Percentiles rank a stretch among this genome's conserved stretches.
phyloP scores from a whole-genome alignment of 768 basidiomycete genomes.

The Termitomyces bulborhizus region DNA sequence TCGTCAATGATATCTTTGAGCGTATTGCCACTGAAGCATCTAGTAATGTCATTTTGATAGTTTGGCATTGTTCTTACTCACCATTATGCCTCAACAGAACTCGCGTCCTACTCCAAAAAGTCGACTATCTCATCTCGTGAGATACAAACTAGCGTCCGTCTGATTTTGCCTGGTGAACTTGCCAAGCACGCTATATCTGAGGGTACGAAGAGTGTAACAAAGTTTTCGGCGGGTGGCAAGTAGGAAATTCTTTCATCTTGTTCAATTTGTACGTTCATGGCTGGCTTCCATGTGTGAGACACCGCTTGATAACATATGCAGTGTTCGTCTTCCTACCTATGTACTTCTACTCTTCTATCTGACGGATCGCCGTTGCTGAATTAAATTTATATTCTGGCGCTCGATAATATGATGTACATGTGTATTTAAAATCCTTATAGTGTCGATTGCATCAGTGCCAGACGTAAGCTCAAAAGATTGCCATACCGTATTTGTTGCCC shows the following conservation, averaged over 20 bases:
- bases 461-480: not conserved
- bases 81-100: conserved; percentile 33
- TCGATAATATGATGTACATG: not conserved
- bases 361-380: not conserved
- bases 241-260: conserved; percentile 13
- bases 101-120: conserved; percentile 85
- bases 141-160: conserved; percentile 79
- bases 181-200: conserved; percentile 88
- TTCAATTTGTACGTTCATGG: not conserved
- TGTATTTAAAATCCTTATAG: conserved; percentile 9
- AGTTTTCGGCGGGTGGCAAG: conserved; percentile 52
- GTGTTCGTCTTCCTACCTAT: not conserved
- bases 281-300: not conserved
- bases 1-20: conserved; percentile 83
- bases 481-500: conserved; percentile 84
- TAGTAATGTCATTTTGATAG: conserved; percentile 34
- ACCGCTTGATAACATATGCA: not conserved
- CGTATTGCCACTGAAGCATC: conserved; percentile 72
- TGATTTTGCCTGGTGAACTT: conserved; percentile 81
- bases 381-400: not conserved
- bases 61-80: not conserved
- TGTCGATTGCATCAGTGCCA: not conserved
- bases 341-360: conserved; percentile 2
- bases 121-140: conserved; percentile 87
- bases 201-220: conserved; percentile 32